A percentile compares a stretch with the other conserved stretches of the same genome.
Evolutionary conservation across 352 stramenopile genomes (phyloP).

Genomic region (Thalassiosira delicatula): DNA sequence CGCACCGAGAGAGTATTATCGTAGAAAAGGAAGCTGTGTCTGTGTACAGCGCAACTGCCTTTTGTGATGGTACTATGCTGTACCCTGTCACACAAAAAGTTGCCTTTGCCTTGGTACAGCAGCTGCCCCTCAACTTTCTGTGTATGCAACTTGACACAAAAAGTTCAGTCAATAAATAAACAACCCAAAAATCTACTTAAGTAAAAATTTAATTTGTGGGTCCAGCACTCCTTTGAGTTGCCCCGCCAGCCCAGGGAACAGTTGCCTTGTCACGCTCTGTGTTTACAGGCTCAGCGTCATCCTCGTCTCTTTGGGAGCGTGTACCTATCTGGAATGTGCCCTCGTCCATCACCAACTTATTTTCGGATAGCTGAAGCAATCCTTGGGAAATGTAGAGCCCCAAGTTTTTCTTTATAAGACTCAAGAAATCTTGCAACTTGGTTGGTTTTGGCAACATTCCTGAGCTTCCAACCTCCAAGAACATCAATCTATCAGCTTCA

Average conservation of each 20-base stretch:
- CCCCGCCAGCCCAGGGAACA: constrained; percentile 49
- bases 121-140: no score
- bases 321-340: constrained; percentile 47
- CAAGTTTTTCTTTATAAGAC: constrained; percentile 53
- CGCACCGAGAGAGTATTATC: no score
- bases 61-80: no score
- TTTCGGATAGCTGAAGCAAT: constrained; percentile 42
- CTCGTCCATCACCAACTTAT: constrained; percentile 52
- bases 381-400: constrained; percentile 51
- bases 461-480: constrained; percentile 54
- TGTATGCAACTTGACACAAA: no score
- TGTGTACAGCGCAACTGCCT: no score
- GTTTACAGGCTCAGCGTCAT: constrained; percentile 27
- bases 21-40: no score
- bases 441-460: constrained; percentile 66
- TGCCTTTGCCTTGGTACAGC: no score
- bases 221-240: constrained; percentile 47
- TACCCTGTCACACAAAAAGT: no score
- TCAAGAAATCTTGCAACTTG: constrained; percentile 63
- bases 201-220: no score
- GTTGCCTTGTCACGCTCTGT: constrained; percentile 44
- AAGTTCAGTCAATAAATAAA: no score
- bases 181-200: no score
- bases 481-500: constrained; percentile 59
- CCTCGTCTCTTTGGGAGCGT: constrained; percentile 31